Conservation (phyloP, 495 filamentous ascomycete genomes). For the Saxophila tyrrhenica region DNA sequence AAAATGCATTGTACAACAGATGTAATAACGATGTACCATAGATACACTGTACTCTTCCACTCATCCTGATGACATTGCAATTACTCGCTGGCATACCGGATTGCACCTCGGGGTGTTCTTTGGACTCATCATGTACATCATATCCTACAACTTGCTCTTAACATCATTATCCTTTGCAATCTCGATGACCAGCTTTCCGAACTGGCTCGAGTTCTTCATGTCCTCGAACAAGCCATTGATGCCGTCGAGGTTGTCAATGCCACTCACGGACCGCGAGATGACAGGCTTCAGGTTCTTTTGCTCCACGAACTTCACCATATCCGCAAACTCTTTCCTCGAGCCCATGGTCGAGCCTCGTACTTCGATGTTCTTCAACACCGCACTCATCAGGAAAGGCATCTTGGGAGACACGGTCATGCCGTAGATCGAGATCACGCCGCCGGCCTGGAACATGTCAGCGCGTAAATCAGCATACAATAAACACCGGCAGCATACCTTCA, state of each 20-base stretch:
- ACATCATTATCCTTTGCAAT: conserved; percentile 20
- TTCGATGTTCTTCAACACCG: conserved; percentile 34
- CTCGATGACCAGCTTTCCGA: conserved; percentile 34
- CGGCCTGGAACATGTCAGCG: conserved; percentile 21
- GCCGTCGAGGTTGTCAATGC: conserved; percentile 26
- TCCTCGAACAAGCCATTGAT: conserved; percentile 35
- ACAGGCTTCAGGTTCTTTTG: conserved; percentile 29
- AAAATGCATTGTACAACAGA: too few relatives aligned
- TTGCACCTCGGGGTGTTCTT: too few relatives aligned
- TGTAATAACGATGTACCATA: background rate
- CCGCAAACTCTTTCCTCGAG: conserved; percentile 34
- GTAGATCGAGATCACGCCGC: conserved; percentile 31
- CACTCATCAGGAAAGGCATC: conserved; percentile 31
- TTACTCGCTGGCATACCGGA: too few relatives aligned
- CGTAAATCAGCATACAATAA: background rate
- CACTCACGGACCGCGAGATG: conserved; percentile 23
- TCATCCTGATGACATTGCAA: too few relatives aligned
- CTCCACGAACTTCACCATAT: conserved; percentile 33
- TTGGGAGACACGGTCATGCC: conserved; percentile 33
- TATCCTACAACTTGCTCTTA: conserved; percentile 4
- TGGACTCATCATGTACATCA: background rate
- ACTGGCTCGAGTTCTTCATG: conserved; percentile 33
- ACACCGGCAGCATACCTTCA: conserved; percentile 23
- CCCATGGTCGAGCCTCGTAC: conserved; percentile 35
- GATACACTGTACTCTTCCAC: background rate